phyloP scores from a whole-genome alignment of 2,329 filamentous ascomycete genomes.

The Metarhizium sp. region DNA sequence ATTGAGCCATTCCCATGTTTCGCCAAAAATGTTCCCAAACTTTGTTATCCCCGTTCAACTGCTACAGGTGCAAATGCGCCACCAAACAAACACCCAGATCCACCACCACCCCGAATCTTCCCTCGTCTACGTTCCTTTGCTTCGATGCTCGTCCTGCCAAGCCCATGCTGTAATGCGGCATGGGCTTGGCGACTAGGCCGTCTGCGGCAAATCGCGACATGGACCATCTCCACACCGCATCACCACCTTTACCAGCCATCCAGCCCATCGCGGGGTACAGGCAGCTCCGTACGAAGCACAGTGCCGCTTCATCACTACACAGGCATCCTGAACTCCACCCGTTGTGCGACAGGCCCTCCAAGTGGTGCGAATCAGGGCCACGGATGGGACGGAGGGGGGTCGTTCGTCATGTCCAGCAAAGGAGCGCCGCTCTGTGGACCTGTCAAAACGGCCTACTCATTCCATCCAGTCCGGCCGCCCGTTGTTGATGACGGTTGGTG shows the following conservation, averaged over 20 bases:
- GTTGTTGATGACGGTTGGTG: constrained; percentile 3
- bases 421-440: constrained; percentile 9
- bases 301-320: not conserved
- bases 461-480: constrained; percentile 1
- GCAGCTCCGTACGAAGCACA: not conserved
- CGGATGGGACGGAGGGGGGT: not conserved
- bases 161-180: not conserved
- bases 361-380: not conserved
- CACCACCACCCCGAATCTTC: not conserved
- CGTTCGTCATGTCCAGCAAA: not conserved
- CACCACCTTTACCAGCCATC: not conserved
- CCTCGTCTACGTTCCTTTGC: not conserved
- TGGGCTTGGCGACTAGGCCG: constrained; percentile 2
- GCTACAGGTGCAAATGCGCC: not conserved
- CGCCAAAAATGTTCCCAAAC: not conserved
- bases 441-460: constrained; percentile 1
- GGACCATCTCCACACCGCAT: not conserved
- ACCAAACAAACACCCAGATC: not conserved
- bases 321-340: not conserved
- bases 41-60: too few species aligned
- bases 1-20: not conserved
- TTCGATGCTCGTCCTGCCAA: not conserved
- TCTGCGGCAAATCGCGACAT: constrained; percentile 1
- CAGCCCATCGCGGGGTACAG: not conserved
- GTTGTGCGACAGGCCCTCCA: not conserved